phyloP scores from a whole-genome alignment of 2,329 filamentous ascomycete species.

The Sphaerulina musiva region DNA sequence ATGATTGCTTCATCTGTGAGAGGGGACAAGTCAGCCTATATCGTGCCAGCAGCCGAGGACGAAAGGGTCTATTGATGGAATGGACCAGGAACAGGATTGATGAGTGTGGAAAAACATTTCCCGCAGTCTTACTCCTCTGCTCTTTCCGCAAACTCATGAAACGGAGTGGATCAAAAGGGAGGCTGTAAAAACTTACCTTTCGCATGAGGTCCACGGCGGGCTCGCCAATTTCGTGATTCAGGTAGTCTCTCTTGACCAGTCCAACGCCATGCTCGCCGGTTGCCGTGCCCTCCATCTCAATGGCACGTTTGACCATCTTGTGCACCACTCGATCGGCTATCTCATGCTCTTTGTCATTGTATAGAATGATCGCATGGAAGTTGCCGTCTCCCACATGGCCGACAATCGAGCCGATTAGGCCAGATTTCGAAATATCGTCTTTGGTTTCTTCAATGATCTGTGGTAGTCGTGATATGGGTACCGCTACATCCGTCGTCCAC shows the following conservation, averaged over 20 bases:
- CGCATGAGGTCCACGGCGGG: slow-evolving; percentile 75
- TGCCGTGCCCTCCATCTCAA: slow-evolving; percentile 73
- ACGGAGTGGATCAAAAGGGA: background rate
- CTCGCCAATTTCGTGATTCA: slow-evolving; percentile 69
- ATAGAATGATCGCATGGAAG: slow-evolving; percentile 62
- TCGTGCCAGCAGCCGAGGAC: background rate
- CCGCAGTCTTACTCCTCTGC: too few relatives aligned
- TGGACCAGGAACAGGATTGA: too few relatives aligned
- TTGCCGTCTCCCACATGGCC: slow-evolving; percentile 71
- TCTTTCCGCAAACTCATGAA: too few relatives aligned
- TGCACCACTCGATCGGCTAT: slow-evolving; percentile 67
- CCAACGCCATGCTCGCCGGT: slow-evolving; percentile 82
- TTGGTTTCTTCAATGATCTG: slow-evolving; percentile 74
- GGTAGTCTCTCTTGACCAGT: slow-evolving; percentile 76
- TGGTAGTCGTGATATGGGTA: slow-evolving; percentile 64
- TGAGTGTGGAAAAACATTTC: too few relatives aligned
- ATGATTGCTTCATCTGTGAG: slow-evolving; percentile 67
- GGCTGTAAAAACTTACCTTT: slow-evolving; percentile 49
- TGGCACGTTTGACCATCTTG: slow-evolving; percentile 76
- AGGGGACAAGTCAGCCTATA: slow-evolving; percentile 5
- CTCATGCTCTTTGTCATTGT: slow-evolving; percentile 60
- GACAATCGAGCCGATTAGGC: slow-evolving; percentile 59
- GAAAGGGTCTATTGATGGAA: too few relatives aligned
- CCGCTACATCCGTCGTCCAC: slow-evolving; percentile 77
- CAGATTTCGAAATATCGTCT: slow-evolving; percentile 55